These are phyloP conservation scores for Fusarium acutatum DNA, from an alignment of 2,329 filamentous ascomycete species.

Conservation along the genomic window DNA sequence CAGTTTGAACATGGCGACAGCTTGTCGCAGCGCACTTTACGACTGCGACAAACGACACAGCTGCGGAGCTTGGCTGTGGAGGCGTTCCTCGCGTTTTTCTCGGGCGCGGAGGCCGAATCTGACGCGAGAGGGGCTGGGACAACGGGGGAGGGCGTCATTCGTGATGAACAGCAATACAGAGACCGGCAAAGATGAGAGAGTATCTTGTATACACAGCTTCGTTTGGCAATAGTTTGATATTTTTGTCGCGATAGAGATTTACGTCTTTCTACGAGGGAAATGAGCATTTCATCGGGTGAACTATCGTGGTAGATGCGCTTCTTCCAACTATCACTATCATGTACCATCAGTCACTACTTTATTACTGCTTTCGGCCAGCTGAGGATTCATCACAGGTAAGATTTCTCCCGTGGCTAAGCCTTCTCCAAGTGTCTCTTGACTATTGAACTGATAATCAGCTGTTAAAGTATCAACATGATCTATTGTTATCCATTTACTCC, in stretches of 20 bases:
- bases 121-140: conserved; percentile 6
- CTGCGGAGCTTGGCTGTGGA: conserved; percentile 50
- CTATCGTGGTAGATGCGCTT: background rate
- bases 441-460: accelerated
- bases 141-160: conserved; percentile 7
- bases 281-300: background rate
- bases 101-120: conserved; percentile 32
- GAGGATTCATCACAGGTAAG: accelerated
- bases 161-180: background rate
- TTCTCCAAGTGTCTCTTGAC: accelerated
- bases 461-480: accelerated
- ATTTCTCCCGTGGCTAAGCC: accelerated
- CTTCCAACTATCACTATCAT: background rate
- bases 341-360: background rate
- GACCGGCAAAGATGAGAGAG: background rate
- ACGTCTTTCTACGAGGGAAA: background rate
- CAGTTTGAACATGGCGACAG: conserved; percentile 65
- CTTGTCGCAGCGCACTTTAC: conserved; percentile 68
- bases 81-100: conserved; percentile 35
- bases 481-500: no score
- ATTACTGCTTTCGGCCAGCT: accelerated
- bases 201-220: accelerated
- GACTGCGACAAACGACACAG: conserved; percentile 60
- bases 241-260: background rate
- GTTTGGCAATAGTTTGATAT: background rate